A percentile compares a stretch with the other conserved stretches of the same genome.
These are phyloP conservation scores for Aquilaria agallochum DNA, from an alignment of 441 rosid species.

Conservation along the genomic window DNA sequence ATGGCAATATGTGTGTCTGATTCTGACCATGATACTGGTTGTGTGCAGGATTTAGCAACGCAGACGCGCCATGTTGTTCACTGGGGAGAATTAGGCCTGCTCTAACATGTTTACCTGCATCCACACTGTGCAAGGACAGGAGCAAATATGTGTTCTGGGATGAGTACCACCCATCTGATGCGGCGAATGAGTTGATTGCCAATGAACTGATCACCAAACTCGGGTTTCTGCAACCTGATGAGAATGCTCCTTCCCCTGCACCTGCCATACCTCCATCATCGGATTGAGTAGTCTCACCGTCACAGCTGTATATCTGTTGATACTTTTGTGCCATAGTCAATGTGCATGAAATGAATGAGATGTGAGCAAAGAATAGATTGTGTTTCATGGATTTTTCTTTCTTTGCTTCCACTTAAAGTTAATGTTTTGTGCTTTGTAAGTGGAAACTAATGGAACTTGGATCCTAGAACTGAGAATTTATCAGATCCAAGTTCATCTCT, in stretches of 20 bases:
- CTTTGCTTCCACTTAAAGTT: too few species aligned
- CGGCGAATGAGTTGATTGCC: constrained; percentile 77
- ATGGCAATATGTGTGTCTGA: too few species aligned
- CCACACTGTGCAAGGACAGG: constrained; percentile 76
- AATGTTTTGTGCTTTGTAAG: too few species aligned
- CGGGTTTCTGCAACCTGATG: constrained; percentile 34
- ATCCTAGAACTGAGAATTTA: too few species aligned
- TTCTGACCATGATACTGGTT: neutral
- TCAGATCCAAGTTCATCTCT: too few species aligned
- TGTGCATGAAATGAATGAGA: too few species aligned
- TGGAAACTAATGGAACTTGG: too few species aligned
- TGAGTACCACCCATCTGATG: constrained; percentile 88
- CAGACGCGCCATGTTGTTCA: constrained; percentile 94
- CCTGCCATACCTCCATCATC: constrained; percentile 40
- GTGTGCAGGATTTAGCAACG: constrained; percentile 59
- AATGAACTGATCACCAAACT: constrained; percentile 69
- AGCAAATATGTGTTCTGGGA: constrained; percentile 96
- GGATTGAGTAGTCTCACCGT: neutral
- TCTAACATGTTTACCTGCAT: constrained; percentile 77
- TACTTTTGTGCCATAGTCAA: too few species aligned
- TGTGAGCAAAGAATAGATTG: too few species aligned
- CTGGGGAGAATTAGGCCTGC: constrained; percentile 80
- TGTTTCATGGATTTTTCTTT: too few species aligned
- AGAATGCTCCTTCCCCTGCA: constrained; percentile 47
- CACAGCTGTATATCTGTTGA: too few species aligned